These are phyloP conservation scores for Cladosporium sp. DNA, from an alignment of 2,329 filamentous ascomycete species.

Conservation along the genomic window DNA sequence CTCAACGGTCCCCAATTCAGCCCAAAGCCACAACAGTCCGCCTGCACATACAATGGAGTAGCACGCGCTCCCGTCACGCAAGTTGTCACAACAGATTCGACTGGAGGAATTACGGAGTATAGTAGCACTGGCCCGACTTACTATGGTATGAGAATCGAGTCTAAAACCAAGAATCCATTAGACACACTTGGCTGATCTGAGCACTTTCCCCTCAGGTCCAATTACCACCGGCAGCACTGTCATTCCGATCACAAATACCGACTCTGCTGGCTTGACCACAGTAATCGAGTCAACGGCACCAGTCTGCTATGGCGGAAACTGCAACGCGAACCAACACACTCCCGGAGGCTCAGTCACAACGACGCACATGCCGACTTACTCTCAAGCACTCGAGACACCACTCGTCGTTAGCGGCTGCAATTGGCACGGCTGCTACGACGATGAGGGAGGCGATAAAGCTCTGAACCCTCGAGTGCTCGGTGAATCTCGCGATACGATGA, in stretches of 20 bases:
- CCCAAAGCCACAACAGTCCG: conserved; percentile 1
- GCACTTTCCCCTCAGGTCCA: background rate
- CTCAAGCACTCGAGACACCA: conserved; percentile 1
- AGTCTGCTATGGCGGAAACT: conserved; percentile 3
- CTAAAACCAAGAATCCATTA: background rate
- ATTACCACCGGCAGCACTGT: conserved; percentile 10
- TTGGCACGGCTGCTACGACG: conserved; percentile 7
- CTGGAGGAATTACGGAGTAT: background rate
- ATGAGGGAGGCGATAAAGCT: background rate
- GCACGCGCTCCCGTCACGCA: background rate
- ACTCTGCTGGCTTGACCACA: background rate
- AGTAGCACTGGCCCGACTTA: conserved; percentile 8
- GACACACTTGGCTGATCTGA: background rate
- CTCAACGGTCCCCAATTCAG: background rate
- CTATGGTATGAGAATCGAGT: background rate
- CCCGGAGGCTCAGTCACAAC: conserved; percentile 7
- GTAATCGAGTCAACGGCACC: background rate
- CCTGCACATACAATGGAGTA: conserved; percentile 7
- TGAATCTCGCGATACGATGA: background rate
- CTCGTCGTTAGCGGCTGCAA: conserved; percentile 10
- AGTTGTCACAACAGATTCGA: conserved; percentile 7
- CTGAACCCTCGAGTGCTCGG: background rate
- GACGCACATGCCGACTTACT: background rate
- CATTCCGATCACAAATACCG: conserved; percentile 5
- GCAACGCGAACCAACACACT: conserved; percentile 5